Evolutionary conservation across 257 asterid species (phyloP).

Genomic region (Solanum neorickii): DNA sequence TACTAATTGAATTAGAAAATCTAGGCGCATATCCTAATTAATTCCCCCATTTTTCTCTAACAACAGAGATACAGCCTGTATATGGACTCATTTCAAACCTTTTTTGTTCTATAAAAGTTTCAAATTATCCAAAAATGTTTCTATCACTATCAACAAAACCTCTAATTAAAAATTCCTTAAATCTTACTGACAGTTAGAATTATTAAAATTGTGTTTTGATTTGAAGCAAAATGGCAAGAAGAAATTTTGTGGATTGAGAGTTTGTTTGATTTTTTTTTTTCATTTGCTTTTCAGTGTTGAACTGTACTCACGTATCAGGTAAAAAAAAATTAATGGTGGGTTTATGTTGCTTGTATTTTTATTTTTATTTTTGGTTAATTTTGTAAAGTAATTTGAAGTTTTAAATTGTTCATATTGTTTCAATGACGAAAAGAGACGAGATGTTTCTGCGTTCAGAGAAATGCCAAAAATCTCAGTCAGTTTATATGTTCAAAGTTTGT

Average conservation of each 20-base stretch:
- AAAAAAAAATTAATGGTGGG: not conserved
- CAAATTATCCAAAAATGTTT: not conserved
- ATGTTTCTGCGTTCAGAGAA: not conserved
- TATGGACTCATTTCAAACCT: not conserved
- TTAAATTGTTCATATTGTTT: not conserved
- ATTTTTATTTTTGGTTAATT: not conserved
- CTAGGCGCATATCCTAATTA: not conserved
- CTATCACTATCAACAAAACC: not conserved
- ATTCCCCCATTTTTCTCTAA: not conserved
- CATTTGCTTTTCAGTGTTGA: not conserved
- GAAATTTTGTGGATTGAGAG: not conserved
- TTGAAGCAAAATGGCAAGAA: not conserved
- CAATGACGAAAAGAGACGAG: not conserved
- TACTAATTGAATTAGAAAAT: not conserved
- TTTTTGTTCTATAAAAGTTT: not conserved
- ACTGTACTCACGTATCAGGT: not conserved
- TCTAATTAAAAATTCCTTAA: not conserved
- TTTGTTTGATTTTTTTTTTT: not conserved
- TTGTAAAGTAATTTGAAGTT: not conserved
- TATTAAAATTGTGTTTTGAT: not conserved
- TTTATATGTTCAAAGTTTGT: not conserved
- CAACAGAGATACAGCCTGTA: not conserved
- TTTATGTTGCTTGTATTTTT: not conserved
- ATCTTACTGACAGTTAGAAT: not conserved
- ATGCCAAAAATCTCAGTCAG: not conserved